A percentile compares a stretch with the other conserved stretches of the same genome.
phyloP scores from a whole-genome alignment of 495 filamentous ascomycete genomes.

The Aspergillus carlsbadensis region DNA sequence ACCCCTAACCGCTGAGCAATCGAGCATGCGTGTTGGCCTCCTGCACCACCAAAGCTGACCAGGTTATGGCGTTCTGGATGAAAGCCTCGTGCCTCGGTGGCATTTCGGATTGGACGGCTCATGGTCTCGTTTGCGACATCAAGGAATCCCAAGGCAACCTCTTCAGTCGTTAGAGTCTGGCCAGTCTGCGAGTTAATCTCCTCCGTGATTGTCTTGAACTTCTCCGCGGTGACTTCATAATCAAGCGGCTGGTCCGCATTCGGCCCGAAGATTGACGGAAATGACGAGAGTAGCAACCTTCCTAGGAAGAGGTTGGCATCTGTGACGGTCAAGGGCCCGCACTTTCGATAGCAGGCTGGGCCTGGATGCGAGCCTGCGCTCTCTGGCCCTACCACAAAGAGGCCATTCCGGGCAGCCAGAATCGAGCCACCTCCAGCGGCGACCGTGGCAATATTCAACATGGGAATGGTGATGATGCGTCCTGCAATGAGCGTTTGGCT shows the following conservation, averaged over 20 bases:
- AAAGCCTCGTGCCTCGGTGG: constrained; percentile 91
- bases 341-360: constrained; percentile 87
- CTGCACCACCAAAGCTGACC: constrained; percentile 91
- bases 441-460: constrained; percentile 91
- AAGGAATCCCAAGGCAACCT: constrained; percentile 75
- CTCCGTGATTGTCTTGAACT: constrained; percentile 69
- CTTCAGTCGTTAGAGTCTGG: constrained; percentile 60
- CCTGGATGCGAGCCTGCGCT: constrained; percentile 87
- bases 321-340: constrained; percentile 83
- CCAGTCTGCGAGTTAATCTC: constrained; percentile 62
- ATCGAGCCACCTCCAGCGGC: constrained; percentile 86
- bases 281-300: constrained; percentile 82
- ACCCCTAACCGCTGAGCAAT: constrained; percentile 89
- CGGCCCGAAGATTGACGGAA: constrained; percentile 46
- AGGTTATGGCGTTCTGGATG: constrained; percentile 81
- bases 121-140: constrained; percentile 97
- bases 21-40: constrained; percentile 93
- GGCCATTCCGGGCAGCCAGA: constrained; percentile 78
- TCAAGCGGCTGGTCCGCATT: constrained; percentile 56
- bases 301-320: constrained; percentile 87
- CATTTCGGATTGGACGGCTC: constrained; percentile 84
- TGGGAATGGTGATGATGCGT: constrained; percentile 83
- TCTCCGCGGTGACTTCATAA: constrained; percentile 61
- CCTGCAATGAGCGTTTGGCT: constrained; percentile 91
- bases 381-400: constrained; percentile 87